Evolutionary conservation across 176 grass and related monocot species (phyloP).

Genomic region (Eragrostis curvula): DNA sequence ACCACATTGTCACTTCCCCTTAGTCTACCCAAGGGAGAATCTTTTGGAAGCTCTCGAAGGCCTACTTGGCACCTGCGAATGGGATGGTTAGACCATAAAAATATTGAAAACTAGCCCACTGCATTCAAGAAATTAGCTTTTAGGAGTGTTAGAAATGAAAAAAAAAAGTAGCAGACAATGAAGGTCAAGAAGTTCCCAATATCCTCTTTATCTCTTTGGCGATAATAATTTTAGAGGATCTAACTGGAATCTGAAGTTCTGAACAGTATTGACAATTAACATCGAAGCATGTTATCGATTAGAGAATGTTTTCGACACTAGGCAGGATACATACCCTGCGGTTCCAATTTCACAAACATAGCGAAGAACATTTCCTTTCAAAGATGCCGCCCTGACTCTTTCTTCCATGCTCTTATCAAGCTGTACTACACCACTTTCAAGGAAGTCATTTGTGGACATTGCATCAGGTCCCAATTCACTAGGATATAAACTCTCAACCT

Average conservation of each 20-base stretch:
- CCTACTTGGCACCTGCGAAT: conserved; percentile 83
- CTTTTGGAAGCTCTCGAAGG: conserved; percentile 81
- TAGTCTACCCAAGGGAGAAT: conserved; percentile 83
- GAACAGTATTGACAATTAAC: too few relatives aligned
- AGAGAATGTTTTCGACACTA: background rate
- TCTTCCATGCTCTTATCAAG: conserved; percentile 77
- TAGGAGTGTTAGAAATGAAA: too few relatives aligned
- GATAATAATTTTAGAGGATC: too few relatives aligned
- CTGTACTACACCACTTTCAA: conserved; percentile 64
- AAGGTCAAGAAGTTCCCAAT: too few relatives aligned
- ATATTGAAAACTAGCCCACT: background rate
- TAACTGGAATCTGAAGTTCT: too few relatives aligned
- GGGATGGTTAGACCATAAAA: background rate
- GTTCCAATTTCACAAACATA: conserved; percentile 74
- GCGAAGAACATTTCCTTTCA: conserved; percentile 87
- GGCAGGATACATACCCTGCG: conserved; percentile 51
- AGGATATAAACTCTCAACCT: conserved; percentile 95
- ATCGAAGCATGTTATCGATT: too few relatives aligned
- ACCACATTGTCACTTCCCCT: conserved; percentile 99
- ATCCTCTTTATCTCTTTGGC: too few relatives aligned
- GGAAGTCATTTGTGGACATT: conserved; percentile 70
- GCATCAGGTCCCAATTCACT: conserved; percentile 70
- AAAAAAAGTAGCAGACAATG: too few relatives aligned
- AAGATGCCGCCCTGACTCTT: conserved; percentile 67
- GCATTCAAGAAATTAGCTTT: background rate